These are phyloP conservation scores for Pancytospora epiphaga DNA, from an alignment of 371 early-diverging fungal genomes.

Conservation along the genomic window DNA sequence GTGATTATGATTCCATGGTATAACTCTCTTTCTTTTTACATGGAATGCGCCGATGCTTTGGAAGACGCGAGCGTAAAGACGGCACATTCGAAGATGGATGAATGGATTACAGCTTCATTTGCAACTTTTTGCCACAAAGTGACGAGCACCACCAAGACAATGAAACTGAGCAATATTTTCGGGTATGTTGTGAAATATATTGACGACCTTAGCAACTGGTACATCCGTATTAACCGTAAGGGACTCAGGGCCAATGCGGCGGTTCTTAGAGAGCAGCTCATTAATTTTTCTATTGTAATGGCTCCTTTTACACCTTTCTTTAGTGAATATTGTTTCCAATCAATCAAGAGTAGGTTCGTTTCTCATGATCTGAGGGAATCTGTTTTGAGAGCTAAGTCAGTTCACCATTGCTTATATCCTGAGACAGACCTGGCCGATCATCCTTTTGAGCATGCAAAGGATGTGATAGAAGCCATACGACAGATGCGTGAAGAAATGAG, in stretches of 20 bases:
- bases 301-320: constrained; percentile 96
- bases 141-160: constrained; percentile 56
- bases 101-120: constrained; percentile 52
- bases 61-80: neutral
- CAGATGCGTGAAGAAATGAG: constrained; percentile 80
- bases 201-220: constrained; percentile 96
- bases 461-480: constrained; percentile 88
- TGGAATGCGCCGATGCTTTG: constrained; percentile 66
- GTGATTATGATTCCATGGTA: constrained; percentile 94
- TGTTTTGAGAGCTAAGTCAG: constrained; percentile 21
- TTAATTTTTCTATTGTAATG: constrained; percentile 79
- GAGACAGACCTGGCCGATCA: constrained; percentile 3
- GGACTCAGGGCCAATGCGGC: constrained; percentile 79
- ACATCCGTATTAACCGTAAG: constrained; percentile 93
- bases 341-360: constrained; percentile 62
- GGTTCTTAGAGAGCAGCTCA: constrained; percentile 81
- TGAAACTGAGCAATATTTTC: constrained; percentile 87
- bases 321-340: constrained; percentile 90
- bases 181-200: constrained; percentile 77
- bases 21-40: constrained; percentile 92
- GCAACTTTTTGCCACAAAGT: constrained; percentile 42
- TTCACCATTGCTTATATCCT: constrained; percentile 56
- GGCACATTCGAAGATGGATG: constrained; percentile 26
- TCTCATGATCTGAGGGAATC: constrained; percentile 52
- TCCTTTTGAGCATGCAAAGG: constrained; percentile 56